Conservation (phyloP, 371 early-diverging fungal species). For the Mucor sp. region DNA sequence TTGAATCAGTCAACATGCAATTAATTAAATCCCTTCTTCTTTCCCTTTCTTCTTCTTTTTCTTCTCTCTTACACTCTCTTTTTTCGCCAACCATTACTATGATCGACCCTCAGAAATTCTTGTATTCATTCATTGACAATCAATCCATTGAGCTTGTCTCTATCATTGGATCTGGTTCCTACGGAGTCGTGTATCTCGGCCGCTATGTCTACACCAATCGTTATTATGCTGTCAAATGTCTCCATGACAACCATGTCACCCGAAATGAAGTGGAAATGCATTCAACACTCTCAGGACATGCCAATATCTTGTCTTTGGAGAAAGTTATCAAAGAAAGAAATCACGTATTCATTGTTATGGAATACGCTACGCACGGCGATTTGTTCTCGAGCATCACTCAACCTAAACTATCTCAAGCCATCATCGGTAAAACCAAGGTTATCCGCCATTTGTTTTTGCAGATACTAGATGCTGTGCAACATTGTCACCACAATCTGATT, state of each 20-base stretch:
- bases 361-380: slow-evolving; percentile 69
- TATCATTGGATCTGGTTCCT: slow-evolving; percentile 72
- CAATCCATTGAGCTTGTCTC: slow-evolving; percentile 39
- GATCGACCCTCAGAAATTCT: slow-evolving; percentile 22
- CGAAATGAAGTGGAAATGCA: slow-evolving; percentile 71
- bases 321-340: slow-evolving; percentile 60
- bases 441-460: slow-evolving; percentile 59
- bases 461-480: slow-evolving; percentile 56
- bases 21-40: neutral
- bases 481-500: slow-evolving; percentile 54
- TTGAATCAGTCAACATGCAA: neutral
- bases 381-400: slow-evolving; percentile 64
- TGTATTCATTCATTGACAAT: slow-evolving; percentile 37
- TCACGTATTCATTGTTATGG: slow-evolving; percentile 69
- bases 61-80: neutral
- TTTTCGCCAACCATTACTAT: neutral
- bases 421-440: slow-evolving; percentile 39
- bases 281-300: slow-evolving; percentile 57
- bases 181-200: slow-evolving; percentile 69
- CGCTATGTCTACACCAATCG: slow-evolving; percentile 39
- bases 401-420: slow-evolving; percentile 34
- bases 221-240: slow-evolving; percentile 65
- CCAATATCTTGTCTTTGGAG: slow-evolving; percentile 68
- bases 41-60: neutral
- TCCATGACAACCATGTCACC: slow-evolving; percentile 39